These are phyloP conservation scores for Epichloe uncinata DNA, from an alignment of 2,329 filamentous ascomycete species.

Conservation along the genomic window DNA sequence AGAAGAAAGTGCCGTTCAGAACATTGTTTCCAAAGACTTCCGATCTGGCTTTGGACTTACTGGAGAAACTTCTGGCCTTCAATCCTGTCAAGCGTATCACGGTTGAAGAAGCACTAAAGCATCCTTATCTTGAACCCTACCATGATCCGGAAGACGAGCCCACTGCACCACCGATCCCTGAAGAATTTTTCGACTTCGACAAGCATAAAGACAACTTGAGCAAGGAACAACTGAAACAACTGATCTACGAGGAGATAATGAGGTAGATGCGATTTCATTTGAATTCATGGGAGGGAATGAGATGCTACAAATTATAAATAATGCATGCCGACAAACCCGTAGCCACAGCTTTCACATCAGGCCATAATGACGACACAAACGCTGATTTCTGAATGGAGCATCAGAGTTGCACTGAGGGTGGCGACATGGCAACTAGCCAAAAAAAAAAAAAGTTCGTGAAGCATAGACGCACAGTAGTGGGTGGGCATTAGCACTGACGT, in stretches of 20 bases:
- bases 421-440: neutral
- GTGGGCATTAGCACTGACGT: neutral
- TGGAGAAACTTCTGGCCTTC: constrained; percentile 93
- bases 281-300: neutral
- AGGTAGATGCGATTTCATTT: constrained; percentile 23
- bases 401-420: neutral
- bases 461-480: neutral
- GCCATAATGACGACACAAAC: neutral
- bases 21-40: constrained; percentile 98
- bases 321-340: neutral
- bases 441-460: neutral
- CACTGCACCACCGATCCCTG: constrained; percentile 87
- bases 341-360: neutral
- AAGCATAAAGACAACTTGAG: constrained; percentile 98
- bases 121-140: constrained; percentile 96
- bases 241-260: constrained; percentile 97
- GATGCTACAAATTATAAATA: neutral
- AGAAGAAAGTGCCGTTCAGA: constrained; percentile 99
- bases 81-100: constrained; percentile 98
- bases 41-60: constrained; percentile 82
- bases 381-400: neutral
- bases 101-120: constrained; percentile 91
- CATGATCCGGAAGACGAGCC: constrained; percentile 98
- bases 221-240: constrained; percentile 94
- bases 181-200: constrained; percentile 99